phyloP scores from a whole-genome alignment of 805 yeast species.

The Yamadazyma paraphyllophila region DNA sequence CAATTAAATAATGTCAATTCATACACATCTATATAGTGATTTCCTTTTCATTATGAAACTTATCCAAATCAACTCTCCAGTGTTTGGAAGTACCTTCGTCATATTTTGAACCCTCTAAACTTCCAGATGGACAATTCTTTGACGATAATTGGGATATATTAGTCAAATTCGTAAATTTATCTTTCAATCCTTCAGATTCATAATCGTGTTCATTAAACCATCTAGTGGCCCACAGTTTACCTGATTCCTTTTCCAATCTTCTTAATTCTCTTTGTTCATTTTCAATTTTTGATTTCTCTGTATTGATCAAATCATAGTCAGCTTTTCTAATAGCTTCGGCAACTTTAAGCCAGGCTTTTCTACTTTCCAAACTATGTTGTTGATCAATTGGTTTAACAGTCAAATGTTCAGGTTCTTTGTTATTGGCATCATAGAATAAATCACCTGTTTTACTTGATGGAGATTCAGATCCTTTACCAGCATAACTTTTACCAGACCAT shows the following conservation, averaged over 20 bases:
- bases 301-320: conserved; percentile 71
- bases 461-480: conserved; percentile 54
- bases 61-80: conserved; percentile 64
- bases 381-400: conserved; percentile 76
- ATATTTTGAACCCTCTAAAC: conserved; percentile 52
- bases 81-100: conserved; percentile 54
- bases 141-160: conserved; percentile 55
- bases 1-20: neutral
- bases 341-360: conserved; percentile 87
- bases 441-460: conserved; percentile 45
- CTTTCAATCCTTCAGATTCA: conserved; percentile 18
- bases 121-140: conserved; percentile 68
- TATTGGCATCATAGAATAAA: conserved; percentile 63
- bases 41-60: conserved; percentile 61
- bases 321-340: conserved; percentile 81
- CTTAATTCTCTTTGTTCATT: conserved; percentile 82
- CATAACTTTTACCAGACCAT: conserved; percentile 80
- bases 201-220: conserved; percentile 63
- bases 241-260: conserved; percentile 64
- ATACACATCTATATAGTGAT: conserved; percentile 35
- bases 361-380: conserved; percentile 78
- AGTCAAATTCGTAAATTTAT: conserved; percentile 35
- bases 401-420: conserved; percentile 51
- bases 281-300: conserved; percentile 76
- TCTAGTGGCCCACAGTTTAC: conserved; percentile 69